Evolutionary conservation across 352 stramenopile species (phyloP).

Genomic region (Globisporangium barbulae): DNA sequence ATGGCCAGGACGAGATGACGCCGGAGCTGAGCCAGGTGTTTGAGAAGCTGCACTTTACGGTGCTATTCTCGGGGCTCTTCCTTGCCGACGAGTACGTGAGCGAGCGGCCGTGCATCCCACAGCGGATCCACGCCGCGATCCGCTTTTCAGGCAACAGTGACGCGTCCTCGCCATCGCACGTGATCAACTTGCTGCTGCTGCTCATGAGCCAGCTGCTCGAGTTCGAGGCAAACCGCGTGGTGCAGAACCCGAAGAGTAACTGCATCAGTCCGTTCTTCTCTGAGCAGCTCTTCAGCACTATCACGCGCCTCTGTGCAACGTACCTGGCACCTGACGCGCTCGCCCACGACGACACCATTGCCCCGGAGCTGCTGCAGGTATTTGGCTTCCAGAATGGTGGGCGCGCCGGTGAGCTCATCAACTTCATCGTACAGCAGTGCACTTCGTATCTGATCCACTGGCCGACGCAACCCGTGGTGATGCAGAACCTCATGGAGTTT

Average conservation of each 20-base stretch:
- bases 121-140: constrained; percentile 47
- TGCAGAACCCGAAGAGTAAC: constrained; percentile 47
- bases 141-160: background rate
- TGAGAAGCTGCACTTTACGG: constrained; percentile 77
- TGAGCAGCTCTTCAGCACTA: constrained; percentile 69
- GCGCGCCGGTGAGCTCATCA: constrained; percentile 51
- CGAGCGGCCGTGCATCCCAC: constrained; percentile 68
- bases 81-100: constrained; percentile 78
- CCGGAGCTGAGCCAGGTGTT: constrained; percentile 58
- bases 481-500: constrained; percentile 80
- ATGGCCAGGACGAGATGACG: constrained; percentile 54
- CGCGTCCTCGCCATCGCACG: constrained; percentile 21
- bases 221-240: constrained; percentile 61
- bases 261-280: constrained; percentile 78
- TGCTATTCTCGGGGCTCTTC: constrained; percentile 75
- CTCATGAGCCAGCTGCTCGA: constrained; percentile 71
- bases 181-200: constrained; percentile 63
- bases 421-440: constrained; percentile 66
- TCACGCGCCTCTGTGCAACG: constrained; percentile 70
- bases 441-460: constrained; percentile 77
- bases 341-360: constrained; percentile 31
- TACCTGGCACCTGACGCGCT: constrained; percentile 61
- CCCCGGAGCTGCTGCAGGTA: constrained; percentile 51
- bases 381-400: constrained; percentile 62
- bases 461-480: constrained; percentile 78